A percentile compares a stretch with the other conserved stretches of the same genome.
Evolutionary conservation across 805 yeast genomes (phyloP).

Genomic region (Candida taoyuanica): DNA sequence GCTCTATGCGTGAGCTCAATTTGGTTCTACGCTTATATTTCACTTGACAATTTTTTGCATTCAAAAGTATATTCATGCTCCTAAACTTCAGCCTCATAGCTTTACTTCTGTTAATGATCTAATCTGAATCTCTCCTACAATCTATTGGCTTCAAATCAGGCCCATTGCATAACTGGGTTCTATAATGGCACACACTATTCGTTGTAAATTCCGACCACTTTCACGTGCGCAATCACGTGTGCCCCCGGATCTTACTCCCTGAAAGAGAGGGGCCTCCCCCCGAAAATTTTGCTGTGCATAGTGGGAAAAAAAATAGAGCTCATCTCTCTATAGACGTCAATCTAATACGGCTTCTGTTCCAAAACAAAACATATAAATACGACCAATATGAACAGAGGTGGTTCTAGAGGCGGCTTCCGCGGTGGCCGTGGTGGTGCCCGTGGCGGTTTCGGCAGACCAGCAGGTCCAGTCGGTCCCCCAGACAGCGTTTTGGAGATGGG

Average conservation of each 20-base stretch:
- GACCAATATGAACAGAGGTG: constrained; percentile 36
- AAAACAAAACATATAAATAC: constrained; percentile 2
- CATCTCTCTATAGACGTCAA: constrained; percentile 7
- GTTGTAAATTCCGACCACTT: background rate
- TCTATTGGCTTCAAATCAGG: too few relatives aligned
- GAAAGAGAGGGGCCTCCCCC: constrained; percentile 3
- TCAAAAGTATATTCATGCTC: too few relatives aligned
- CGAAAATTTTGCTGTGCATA: constrained; percentile 11
- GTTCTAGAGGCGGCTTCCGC: constrained; percentile 50
- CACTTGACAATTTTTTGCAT: too few relatives aligned
- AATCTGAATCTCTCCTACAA: too few relatives aligned
- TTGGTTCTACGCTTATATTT: too few relatives aligned
- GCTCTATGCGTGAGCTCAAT: too few relatives aligned
- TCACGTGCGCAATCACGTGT: background rate
- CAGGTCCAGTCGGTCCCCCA: constrained; percentile 90
- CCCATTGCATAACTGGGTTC: too few relatives aligned
- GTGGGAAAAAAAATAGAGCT: constrained; percentile 9
- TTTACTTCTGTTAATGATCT: too few relatives aligned
- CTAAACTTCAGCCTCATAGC: too few relatives aligned
- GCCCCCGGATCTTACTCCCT: constrained; percentile 2
- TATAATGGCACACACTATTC: too few relatives aligned
- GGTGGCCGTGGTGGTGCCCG: constrained; percentile 49
- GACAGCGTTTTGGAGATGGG: constrained; percentile 96
- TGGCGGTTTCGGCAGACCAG: constrained; percentile 64
- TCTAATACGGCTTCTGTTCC: background rate